Evolutionary conservation across 106 monocot species (phyloP), one percentile per base, ranked within the genome.

Genomic region (Dendrobium catenatum): DNA sequence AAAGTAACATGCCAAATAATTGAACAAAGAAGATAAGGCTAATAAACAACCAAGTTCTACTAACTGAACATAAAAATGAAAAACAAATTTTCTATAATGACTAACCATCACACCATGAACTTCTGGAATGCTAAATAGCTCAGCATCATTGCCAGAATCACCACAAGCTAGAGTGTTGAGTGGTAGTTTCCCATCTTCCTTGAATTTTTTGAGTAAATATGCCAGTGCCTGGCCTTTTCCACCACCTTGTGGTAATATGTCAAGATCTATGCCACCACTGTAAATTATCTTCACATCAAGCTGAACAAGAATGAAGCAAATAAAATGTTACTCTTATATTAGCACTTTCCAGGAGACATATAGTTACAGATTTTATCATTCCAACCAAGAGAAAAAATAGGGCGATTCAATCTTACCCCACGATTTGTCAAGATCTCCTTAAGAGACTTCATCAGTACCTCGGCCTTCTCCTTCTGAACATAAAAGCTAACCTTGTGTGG

Each of bases 131-230:
- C 86, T 94, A 78, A 94, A 97, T 46, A 97, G 79, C 77, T 97
- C 94, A 17, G 94, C 90, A 83, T 97, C 96, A 86, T 97, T 97
- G 77, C 96, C 96, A 79, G 96, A 97, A 51, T 97, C 96, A 51
- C 96, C 96, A 85, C 96, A 97, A 55, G 78, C 96, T 80, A 97
- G 94, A 77, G 94, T 97, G 75, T 89, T 90, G 18, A 83, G 56
- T 8, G 96, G 96, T 67, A 49, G 72, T 42, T 89, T 92, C 55
- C 86, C 88, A 31, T 83, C 78, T 42, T 83, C 70, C 72, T 84
- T 86, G 17, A 97, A 83, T 84, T 94, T 94, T 16, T 88, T 86
- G 5, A 90, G 88, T 80, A 97, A 74, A 88, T 97, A 97, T 48
- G 87, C 85, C 84, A 97, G 90, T 29, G 96, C 96, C 78, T 94